Evolutionary conservation across 306 rosid species (phyloP).

Genomic region (Dalbergia cochinchinensis): DNA sequence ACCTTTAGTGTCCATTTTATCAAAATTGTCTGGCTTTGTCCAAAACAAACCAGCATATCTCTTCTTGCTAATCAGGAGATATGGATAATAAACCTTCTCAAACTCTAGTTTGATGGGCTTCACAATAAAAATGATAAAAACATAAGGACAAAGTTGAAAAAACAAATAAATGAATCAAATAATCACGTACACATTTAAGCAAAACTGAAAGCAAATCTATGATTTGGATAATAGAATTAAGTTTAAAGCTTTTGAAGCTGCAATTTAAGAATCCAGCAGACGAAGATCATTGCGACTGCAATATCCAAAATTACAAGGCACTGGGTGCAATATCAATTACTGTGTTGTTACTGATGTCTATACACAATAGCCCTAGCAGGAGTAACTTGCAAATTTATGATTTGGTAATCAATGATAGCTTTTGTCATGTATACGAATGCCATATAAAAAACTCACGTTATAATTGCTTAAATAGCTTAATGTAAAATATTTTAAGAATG

Average conservation of each 20-base stretch:
- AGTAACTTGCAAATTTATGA: not conserved
- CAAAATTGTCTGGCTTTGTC: constrained; percentile 81
- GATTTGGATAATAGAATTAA: constrained; percentile 8
- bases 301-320: constrained; percentile 8
- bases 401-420: not conserved
- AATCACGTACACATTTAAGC: constrained; percentile 25
- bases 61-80: constrained; percentile 96
- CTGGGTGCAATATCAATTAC: constrained; percentile 6
- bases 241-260: not conserved
- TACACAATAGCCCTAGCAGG: not conserved
- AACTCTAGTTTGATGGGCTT: constrained; percentile 98
- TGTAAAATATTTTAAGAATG: not conserved
- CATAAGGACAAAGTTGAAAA: constrained; percentile 10
- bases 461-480: constrained; percentile 15
- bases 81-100: constrained; percentile 95
- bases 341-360: not conserved
- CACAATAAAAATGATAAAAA: constrained; percentile 48
- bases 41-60: constrained; percentile 97
- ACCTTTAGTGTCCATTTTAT: constrained; percentile 99
- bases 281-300: constrained; percentile 32
- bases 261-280: constrained; percentile 22
- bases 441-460: not conserved
- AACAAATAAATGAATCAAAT: constrained; percentile 27
- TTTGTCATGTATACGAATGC: not conserved
- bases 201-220: constrained; percentile 33